These are phyloP conservation scores for Durio zibethinus DNA, from an alignment of 345 rosid genomes.

Conservation along the genomic window DNA sequence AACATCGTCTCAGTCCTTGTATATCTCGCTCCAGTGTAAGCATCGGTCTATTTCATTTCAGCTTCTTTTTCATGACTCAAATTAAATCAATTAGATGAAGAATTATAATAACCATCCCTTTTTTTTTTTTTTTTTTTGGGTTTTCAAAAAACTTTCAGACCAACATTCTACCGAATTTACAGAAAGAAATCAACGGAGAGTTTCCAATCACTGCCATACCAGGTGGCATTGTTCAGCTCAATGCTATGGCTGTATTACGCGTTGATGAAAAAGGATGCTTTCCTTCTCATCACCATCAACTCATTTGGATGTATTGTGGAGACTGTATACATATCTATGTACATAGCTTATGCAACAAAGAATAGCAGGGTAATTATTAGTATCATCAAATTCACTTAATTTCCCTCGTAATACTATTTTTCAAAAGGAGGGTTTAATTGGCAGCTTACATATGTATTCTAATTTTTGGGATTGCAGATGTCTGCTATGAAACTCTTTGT, in stretches of 20 bases:
- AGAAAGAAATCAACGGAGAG: slow-evolving; percentile 70
- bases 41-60: background rate
- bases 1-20: slow-evolving; percentile 69
- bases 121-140: background rate
- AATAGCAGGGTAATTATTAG: slow-evolving; percentile 23
- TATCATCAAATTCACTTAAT: background rate
- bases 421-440: background rate
- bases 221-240: slow-evolving; percentile 82
- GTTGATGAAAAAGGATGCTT: slow-evolving; percentile 43
- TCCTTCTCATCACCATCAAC: slow-evolving; percentile 84
- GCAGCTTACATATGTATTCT: background rate
- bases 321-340: slow-evolving; percentile 58
- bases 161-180: slow-evolving; percentile 71
- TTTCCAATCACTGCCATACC: slow-evolving; percentile 77
- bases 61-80: background rate
- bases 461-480: slow-evolving; percentile 35
- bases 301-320: slow-evolving; percentile 72
- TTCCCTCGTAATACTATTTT: background rate
- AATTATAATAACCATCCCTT: background rate
- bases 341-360: slow-evolving; percentile 53
- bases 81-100: background rate
- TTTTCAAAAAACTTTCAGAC: slow-evolving; percentile 45
- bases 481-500: slow-evolving; percentile 49
- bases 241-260: slow-evolving; percentile 96
- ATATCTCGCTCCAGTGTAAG: slow-evolving; percentile 87